These are phyloP conservation scores for Cucumis melo DNA, from an alignment of 306 rosid genomes.

Conservation along the genomic window DNA sequence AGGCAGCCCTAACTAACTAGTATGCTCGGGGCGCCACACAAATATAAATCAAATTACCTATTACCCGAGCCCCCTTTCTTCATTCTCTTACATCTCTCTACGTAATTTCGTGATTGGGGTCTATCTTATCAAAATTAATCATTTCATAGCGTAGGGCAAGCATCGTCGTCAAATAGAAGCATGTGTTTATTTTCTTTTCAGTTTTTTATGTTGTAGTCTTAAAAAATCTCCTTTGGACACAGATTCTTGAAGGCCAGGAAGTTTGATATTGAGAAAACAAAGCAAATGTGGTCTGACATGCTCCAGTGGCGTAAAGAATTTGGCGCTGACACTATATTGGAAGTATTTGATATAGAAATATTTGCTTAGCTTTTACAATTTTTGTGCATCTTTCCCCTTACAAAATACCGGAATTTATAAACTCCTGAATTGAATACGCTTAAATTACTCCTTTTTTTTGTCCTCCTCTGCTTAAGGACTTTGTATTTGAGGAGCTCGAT, in stretches of 20 bases:
- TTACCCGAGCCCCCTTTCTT: not conserved
- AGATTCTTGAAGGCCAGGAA: conserved; percentile 91
- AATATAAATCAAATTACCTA: too few relatives aligned
- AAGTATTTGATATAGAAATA: conserved; percentile 28
- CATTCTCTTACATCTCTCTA: not conserved
- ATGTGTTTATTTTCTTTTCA: not conserved
- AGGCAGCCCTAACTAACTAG: not conserved
- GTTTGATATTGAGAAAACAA: conserved; percentile 68
- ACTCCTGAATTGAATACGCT: not conserved
- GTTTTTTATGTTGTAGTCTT: not conserved
- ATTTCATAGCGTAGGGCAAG: not conserved
- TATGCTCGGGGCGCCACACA: not conserved
- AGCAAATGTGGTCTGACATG: conserved; percentile 89
- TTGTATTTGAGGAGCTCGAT: conserved; percentile 56
- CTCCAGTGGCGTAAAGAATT: conserved; percentile 79
- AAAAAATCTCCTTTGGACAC: not conserved
- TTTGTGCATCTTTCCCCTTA: not conserved
- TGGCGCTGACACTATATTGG: conserved; percentile 52
- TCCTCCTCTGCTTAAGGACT: conserved; percentile 30
- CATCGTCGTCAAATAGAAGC: not conserved
- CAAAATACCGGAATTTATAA: not conserved
- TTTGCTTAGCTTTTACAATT: not conserved
- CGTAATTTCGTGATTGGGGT: not conserved
- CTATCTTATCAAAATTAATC: not conserved
- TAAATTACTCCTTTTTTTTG: not conserved